Evolutionary conservation across 1,284 basidiomycete species (phyloP).

Genomic region (Leccinum fuscescens): DNA sequence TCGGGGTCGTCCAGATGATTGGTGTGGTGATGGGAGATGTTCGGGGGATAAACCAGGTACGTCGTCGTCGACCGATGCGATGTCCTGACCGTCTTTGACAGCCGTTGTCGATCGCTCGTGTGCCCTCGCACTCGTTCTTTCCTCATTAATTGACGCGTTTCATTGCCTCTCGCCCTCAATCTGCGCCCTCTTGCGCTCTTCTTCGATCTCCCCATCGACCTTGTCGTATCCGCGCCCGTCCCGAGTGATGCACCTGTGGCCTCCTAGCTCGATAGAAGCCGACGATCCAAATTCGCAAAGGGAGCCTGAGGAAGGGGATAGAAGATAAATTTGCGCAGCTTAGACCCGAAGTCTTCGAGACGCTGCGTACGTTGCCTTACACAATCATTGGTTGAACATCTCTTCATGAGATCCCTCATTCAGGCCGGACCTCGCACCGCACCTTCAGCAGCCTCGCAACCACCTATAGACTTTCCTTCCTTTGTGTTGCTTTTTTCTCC

Average conservation of each 20-base stretch:
- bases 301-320: constrained; percentile 51
- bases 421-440: constrained; percentile 54
- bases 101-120: too few species aligned
- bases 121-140: too few species aligned
- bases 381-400: background rate
- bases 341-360: constrained; percentile 72
- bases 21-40: too few species aligned
- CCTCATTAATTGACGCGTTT: too few species aligned
- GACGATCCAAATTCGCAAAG: constrained; percentile 46
- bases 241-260: background rate
- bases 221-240: too few species aligned
- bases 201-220: too few species aligned
- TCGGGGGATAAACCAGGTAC: too few species aligned
- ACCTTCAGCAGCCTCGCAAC: constrained; percentile 69
- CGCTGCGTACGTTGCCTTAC: constrained; percentile 56
- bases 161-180: too few species aligned
- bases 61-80: too few species aligned
- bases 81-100: too few species aligned
- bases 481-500: constrained; percentile 78
- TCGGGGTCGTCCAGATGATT: too few species aligned
- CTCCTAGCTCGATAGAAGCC: constrained; percentile 42
- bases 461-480: constrained; percentile 73
- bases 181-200: too few species aligned
- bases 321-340: constrained; percentile 65
- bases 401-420: constrained; percentile 22